Evolutionary conservation across 345 rosid genomes (phyloP), one percentile per base, ranked within the genome.

Genomic region (Erucastrum elatum): DNA sequence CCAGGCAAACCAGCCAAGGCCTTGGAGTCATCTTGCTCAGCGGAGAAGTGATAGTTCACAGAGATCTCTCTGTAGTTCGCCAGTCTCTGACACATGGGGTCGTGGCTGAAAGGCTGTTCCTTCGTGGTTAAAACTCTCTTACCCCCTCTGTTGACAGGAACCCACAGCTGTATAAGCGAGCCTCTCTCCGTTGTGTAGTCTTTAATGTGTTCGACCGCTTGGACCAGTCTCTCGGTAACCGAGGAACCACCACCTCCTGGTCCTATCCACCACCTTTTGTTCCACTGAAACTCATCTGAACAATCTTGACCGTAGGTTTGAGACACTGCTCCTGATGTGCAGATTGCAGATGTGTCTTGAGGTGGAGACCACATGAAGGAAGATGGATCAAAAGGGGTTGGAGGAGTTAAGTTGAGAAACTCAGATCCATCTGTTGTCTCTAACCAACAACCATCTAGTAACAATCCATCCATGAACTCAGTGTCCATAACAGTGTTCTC

Each of bases 361-460:
- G 75, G 55, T 51, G 88, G 95, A 77, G 84, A 46, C 79, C 87
- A 86, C 86, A 87, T 75, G 13, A 62, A 46, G 64, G 75, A 84
- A 30, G 89, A 73, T 55, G 88, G 79, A 69, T 88, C 91, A 58
- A 85, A 71, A 31, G 86, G 66, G 77, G 79, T 74, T 9, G 87
- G 78, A 12, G 89, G 88, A 81, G 79, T 76, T 10, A 77, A 70
- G 79, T 80, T 79, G 75, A 87, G 85, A 77, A 90, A 91, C 79
- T 91, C 97, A 65, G 93, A 91, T 80, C 97, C 97, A 74, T 86
- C 90, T n/a, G 89, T 80, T 37, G 95, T 76, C 82, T 94, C 95
- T 80, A 91, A 81, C 97, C 98, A 94, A 86, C 94, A 94, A 58
- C 98, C 98, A 55, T 92, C 95, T 30, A 91, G 82, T 68, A 94